Evolutionary conservation across 495 filamentous ascomycete species (phyloP).

Genomic region (Penicillium lagena): DNA sequence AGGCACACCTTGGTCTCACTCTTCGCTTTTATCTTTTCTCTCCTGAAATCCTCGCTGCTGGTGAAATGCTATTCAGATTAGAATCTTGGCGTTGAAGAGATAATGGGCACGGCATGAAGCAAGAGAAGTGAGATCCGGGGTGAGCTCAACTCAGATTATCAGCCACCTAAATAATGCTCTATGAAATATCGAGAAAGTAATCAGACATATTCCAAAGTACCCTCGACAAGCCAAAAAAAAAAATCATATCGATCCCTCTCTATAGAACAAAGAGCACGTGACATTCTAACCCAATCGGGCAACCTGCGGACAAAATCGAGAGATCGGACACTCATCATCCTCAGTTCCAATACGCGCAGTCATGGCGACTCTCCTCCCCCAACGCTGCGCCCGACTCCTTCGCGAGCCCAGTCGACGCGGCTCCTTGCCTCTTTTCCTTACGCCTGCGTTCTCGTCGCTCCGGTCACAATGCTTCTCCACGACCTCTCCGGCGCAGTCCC

Average conservation of each 20-base stretch:
- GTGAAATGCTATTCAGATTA: too few species aligned
- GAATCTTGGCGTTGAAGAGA: too few species aligned
- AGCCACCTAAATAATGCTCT: too few species aligned
- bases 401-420: constrained; percentile 24
- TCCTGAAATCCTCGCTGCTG: too few species aligned
- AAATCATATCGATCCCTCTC: too few species aligned
- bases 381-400: constrained; percentile 35
- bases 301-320: constrained; percentile 13
- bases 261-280: constrained; percentile 17
- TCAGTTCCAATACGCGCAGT: constrained; percentile 10
- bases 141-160: too few species aligned
- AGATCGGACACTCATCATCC: constrained; percentile 25
- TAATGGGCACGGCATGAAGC: too few species aligned
- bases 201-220: too few species aligned
- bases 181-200: not conserved
- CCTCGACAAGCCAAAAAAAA: too few species aligned
- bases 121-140: too few species aligned
- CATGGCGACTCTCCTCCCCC: constrained; percentile 31
- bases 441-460: constrained; percentile 60
- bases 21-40: too few species aligned
- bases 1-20: too few species aligned
- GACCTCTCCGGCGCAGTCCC: constrained; percentile 58
- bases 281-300: constrained; percentile 23
- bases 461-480: constrained; percentile 63
- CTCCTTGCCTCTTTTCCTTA: constrained; percentile 61